These are phyloP conservation scores for Gossypium anomalum DNA, from an alignment of 345 rosid genomes.

Conservation along the genomic window DNA sequence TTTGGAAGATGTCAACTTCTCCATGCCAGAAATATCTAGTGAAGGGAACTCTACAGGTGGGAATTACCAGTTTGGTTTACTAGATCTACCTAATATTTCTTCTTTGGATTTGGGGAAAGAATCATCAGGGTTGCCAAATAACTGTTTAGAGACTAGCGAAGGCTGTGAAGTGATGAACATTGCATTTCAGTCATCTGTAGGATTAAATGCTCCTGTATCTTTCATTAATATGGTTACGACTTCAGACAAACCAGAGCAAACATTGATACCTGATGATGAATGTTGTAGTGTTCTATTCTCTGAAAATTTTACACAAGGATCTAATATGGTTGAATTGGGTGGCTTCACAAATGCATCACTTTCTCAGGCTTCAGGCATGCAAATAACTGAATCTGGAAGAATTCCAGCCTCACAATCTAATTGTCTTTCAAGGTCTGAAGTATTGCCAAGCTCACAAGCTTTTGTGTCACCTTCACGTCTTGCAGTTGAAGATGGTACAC, in stretches of 20 bases:
- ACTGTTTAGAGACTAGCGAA: constrained; percentile 37
- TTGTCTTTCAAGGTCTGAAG: constrained; percentile 43
- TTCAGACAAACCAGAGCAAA: constrained; percentile 41
- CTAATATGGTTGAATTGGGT: constrained; percentile 32
- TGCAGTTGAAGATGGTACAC: constrained; percentile 32
- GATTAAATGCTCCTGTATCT: constrained; percentile 39
- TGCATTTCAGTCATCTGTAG: constrained; percentile 45
- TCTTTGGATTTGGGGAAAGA: constrained; percentile 44
- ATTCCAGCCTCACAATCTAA: constrained; percentile 33
- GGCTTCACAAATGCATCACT: constrained; percentile 33
- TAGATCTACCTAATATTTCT: constrained; percentile 39
- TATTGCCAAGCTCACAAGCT: constrained; percentile 41
- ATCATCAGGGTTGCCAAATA: constrained; percentile 42
- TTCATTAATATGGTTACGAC: constrained; percentile 32
- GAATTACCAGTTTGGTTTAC: constrained; percentile 48
- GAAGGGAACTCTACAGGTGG: constrained; percentile 42
- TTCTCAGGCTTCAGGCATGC: constrained; percentile 35
- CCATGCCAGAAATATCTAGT: constrained; percentile 52
- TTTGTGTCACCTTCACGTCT: constrained; percentile 30
- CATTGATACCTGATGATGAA: constrained; percentile 79
- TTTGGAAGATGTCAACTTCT: constrained; percentile 43
- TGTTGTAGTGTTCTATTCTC: constrained; percentile 74
- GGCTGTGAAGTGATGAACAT: constrained; percentile 36
- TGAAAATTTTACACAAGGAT: constrained; percentile 35
- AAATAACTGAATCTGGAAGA: constrained; percentile 36